Evolutionary conservation across 177 flowering plant species (phyloP).

Genomic region (Tripterygium wilfordii): DNA sequence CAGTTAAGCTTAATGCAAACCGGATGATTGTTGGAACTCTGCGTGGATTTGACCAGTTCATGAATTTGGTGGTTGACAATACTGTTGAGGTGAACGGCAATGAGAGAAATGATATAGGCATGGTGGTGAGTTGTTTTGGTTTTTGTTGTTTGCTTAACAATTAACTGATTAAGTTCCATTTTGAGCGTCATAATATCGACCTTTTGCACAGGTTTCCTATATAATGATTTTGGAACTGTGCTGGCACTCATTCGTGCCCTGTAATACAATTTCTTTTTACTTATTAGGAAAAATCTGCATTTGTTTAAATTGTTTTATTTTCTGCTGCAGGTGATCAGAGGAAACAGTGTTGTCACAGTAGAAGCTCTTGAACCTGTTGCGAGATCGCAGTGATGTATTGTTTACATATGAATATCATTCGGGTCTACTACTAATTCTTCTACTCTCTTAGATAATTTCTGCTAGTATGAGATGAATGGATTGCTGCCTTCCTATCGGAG

Average conservation of each 20-base stretch:
- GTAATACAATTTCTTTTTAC: not conserved
- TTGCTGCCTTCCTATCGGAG: too few species aligned
- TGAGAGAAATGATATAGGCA: slow-evolving; percentile 78
- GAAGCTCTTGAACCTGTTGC: slow-evolving; percentile 79
- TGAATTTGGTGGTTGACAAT: slow-evolving; percentile 86
- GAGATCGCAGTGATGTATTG: slow-evolving; percentile 19
- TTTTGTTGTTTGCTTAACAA: too few species aligned
- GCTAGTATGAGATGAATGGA: too few species aligned
- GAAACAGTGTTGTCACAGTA: slow-evolving; percentile 78
- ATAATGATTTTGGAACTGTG: not conserved
- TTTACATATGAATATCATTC: too few species aligned
- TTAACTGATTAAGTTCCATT: too few species aligned
- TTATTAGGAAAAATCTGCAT: too few species aligned
- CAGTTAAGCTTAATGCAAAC: slow-evolving; percentile 90
- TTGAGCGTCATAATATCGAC: too few species aligned
- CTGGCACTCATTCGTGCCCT: not conserved
- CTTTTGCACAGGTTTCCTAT: too few species aligned
- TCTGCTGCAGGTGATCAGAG: slow-evolving; percentile 61
- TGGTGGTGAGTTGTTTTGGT: slow-evolving; percentile 90
- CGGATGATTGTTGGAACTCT: slow-evolving; percentile 77
- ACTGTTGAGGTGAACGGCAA: slow-evolving; percentile 72
- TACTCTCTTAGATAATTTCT: too few species aligned
- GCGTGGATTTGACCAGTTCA: slow-evolving; percentile 94
- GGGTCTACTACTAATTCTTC: too few species aligned
- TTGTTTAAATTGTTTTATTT: not conserved